Evolutionary conservation across 805 yeast species (phyloP).

Genomic region (Dipodascus geniculatus): DNA sequence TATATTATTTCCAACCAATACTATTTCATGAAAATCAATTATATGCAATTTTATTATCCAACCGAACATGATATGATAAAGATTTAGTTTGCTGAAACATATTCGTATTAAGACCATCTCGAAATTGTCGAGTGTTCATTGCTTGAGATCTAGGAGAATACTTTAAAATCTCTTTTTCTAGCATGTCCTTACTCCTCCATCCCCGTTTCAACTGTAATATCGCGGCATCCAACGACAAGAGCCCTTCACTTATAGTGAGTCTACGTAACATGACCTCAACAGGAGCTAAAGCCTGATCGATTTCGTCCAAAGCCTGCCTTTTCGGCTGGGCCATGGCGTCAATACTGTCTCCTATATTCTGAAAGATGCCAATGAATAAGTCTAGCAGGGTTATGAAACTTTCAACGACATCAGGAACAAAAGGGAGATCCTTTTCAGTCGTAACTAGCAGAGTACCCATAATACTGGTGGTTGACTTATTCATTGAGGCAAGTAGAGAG

Average conservation of each 20-base stretch:
- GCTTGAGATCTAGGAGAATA: not conserved
- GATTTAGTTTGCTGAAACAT: not conserved
- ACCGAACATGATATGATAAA: not conserved
- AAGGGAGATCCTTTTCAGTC: slow-evolving; percentile 10
- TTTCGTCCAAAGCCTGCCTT: not conserved
- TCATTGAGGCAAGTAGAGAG: not conserved
- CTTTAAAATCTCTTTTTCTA: not conserved
- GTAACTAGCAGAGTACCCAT: slow-evolving; percentile 3
- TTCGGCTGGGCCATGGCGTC: not conserved
- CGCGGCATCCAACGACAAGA: not conserved
- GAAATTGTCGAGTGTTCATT: not conserved
- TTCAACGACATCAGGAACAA: slow-evolving; percentile 12
- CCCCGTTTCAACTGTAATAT: not conserved
- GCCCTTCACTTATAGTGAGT: not conserved
- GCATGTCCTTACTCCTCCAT: not conserved
- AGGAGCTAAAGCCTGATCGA: not conserved
- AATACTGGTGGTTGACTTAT: not conserved
- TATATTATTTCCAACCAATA: too few species aligned
- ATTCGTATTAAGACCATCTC: not conserved
- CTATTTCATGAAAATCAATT: not conserved
- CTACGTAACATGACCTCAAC: not conserved
- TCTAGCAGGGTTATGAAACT: slow-evolving; percentile 11
- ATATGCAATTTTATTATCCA: not conserved
- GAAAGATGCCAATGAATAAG: slow-evolving; percentile 5
- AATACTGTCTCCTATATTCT: not conserved